Evolutionary conservation across 306 rosid genomes (phyloP).

Genomic region (Rosa chinensis): DNA sequence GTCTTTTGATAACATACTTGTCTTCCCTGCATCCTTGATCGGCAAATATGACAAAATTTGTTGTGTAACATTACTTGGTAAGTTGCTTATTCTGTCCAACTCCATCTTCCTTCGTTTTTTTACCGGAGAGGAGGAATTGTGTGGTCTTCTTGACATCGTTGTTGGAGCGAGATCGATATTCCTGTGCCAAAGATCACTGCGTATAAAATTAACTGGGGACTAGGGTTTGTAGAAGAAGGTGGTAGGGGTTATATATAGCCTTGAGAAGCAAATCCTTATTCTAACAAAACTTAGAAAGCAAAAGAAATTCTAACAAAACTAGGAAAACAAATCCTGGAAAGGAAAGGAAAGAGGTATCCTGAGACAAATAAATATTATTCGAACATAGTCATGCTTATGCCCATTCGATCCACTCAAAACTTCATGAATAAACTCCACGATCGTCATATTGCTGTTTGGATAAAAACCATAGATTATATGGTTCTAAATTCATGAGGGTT

Average conservation of each 20-base stretch:
- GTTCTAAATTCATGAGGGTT: too few species aligned
- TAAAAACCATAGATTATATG: too few species aligned
- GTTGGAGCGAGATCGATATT: neutral
- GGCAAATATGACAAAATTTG: constrained; percentile 47
- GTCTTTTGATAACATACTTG: constrained; percentile 51
- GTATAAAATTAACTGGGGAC: neutral
- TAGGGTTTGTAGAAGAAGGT: neutral
- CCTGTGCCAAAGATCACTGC: neutral
- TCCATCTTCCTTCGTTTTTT: constrained; percentile 20
- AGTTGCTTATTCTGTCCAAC: constrained; percentile 43
- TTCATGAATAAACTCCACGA: too few species aligned
- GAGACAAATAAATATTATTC: too few species aligned
- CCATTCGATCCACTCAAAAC: too few species aligned
- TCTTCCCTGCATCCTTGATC: constrained; percentile 51
- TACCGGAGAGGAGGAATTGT: neutral
- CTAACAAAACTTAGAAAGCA: neutral
- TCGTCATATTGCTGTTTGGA: too few species aligned
- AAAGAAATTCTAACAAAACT: too few species aligned
- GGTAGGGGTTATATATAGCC: neutral
- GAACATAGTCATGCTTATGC: too few species aligned
- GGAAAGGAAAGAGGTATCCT: neutral
- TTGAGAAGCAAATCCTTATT: neutral
- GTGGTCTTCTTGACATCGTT: neutral
- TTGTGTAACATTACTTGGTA: constrained; percentile 47
- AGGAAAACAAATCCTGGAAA: neutral